These are phyloP conservation scores for Hortaea sp. DNA, from an alignment of 2,329 filamentous ascomycete genomes.

Conservation along the genomic window DNA sequence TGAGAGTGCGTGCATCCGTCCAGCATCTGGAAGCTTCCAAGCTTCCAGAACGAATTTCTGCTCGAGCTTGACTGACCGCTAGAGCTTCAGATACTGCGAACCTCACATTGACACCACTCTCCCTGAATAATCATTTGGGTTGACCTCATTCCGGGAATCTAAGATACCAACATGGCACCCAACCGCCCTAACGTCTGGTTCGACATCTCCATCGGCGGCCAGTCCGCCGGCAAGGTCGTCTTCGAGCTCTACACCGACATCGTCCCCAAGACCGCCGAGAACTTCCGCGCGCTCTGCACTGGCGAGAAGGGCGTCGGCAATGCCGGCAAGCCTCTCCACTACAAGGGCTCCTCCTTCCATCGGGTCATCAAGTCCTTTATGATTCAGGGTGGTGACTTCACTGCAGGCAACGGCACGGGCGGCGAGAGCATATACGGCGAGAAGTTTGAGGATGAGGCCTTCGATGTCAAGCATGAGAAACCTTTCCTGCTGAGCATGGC, in stretches of 20 bases:
- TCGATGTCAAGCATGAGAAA: constrained; percentile 79
- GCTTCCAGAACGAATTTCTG: too few relatives aligned
- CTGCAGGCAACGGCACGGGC: constrained; percentile 83
- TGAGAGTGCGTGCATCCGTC: too few relatives aligned
- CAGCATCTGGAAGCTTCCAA: too few relatives aligned
- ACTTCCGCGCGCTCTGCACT: constrained; percentile 90
- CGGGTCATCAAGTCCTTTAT: constrained; percentile 98
- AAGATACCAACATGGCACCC: too few relatives aligned
- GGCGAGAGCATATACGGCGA: constrained; percentile 95
- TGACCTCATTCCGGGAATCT: too few relatives aligned
- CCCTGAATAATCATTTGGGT: too few relatives aligned
- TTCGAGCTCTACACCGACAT: constrained; percentile 66
- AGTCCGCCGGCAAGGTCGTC: constrained; percentile 63
- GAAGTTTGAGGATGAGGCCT: constrained; percentile 97
- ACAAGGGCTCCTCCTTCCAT: constrained; percentile 88
- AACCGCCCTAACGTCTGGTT: constrained; percentile 76
- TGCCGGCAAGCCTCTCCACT: constrained; percentile 75
- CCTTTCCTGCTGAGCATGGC: constrained; percentile 96
- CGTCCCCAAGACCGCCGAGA: constrained; percentile 90
- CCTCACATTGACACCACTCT: too few relatives aligned
- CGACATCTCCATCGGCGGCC: constrained; percentile 73
- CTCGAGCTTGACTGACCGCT: too few relatives aligned
- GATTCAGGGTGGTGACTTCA: constrained; percentile 98
- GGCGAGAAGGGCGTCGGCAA: constrained; percentile 84
- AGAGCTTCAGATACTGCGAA: too few relatives aligned